Conservation (phyloP, 768 basidiomycete genomes). For the Porpolomopsis calyptriformis region DNA sequence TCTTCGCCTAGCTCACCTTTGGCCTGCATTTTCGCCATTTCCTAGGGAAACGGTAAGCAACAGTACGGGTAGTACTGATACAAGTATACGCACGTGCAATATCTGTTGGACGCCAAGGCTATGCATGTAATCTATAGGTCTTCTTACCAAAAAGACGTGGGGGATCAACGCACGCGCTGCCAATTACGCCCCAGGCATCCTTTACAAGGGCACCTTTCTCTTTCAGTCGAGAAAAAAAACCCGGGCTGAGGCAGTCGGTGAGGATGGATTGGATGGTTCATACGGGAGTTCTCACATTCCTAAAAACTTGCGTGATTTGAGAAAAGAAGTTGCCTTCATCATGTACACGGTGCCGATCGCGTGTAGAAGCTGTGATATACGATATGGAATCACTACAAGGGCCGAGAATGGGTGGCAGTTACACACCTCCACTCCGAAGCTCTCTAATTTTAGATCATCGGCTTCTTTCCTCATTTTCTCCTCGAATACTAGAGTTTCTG, state of each 20-base stretch:
- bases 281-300: conserved; percentile 54
- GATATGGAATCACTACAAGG: conserved; percentile 4
- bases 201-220: conserved; percentile 91
- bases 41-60: conserved; percentile 29
- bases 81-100: conserved; percentile 40
- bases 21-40: conserved; percentile 83
- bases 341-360: conserved; percentile 88
- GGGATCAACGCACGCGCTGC: conserved; percentile 65
- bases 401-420: not conserved
- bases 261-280: conserved; percentile 1
- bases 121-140: not conserved
- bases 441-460: conserved; percentile 93
- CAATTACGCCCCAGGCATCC: conserved; percentile 94
- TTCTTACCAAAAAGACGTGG: conserved; percentile 2
- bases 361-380: conserved; percentile 54
- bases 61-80: not conserved
- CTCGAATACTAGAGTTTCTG: conserved; percentile 75
- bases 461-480: conserved; percentile 71
- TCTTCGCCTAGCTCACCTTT: conserved; percentile 87
- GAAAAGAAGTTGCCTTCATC: conserved; percentile 81
- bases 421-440: conserved; percentile 89
- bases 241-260: conserved; percentile 40
- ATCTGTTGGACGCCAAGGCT: conserved; percentile 67
- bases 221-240: conserved; percentile 88
- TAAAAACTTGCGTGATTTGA: conserved; percentile 86